Conservation (phyloP, 371 early-diverging fungal species). For the Zancudomyces culisetae region DNA sequence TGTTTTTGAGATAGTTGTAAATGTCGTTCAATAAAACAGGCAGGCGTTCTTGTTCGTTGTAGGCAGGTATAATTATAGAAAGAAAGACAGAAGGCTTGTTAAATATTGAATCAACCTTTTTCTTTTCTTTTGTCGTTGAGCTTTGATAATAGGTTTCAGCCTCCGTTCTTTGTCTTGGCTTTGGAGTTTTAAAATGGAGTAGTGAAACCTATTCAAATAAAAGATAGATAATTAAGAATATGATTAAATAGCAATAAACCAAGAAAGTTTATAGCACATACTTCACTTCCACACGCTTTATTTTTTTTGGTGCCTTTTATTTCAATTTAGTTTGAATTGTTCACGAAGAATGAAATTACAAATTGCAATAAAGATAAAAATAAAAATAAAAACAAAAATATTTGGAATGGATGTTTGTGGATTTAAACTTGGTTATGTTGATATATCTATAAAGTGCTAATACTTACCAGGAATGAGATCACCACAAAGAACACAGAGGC, state of each 20-base stretch:
- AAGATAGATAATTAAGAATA: not conserved
- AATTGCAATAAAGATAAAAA: too few relatives aligned
- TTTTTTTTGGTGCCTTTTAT: too few relatives aligned
- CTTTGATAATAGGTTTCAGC: slow-evolving; percentile 18
- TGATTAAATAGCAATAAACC: too few relatives aligned
- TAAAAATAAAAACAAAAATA: too few relatives aligned
- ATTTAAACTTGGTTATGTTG: too few relatives aligned
- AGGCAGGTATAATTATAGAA: slow-evolving; percentile 76
- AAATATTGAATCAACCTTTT: slow-evolving; percentile 10
- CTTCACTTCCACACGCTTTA: too few relatives aligned
- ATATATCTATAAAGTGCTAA: not conserved
- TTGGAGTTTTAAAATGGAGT: slow-evolving; percentile 16
- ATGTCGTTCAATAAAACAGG: slow-evolving; percentile 69
- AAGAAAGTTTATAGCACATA: too few relatives aligned
- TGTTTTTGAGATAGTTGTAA: slow-evolving; percentile 34
- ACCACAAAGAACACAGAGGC: not conserved
- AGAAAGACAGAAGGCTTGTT: slow-evolving; percentile 37
- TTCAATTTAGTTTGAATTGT: too few relatives aligned
- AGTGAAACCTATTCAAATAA: slow-evolving; percentile 11
- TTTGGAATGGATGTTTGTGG: too few relatives aligned
- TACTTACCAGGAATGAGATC: slow-evolving; percentile 8
- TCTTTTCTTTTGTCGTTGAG: slow-evolving; percentile 9
- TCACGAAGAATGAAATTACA: too few relatives aligned
- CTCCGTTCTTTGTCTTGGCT: slow-evolving; percentile 14
- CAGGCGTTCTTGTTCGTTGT: slow-evolving; percentile 69